Evolutionary conservation across 495 filamentous ascomycete species (phyloP).

Genomic region (Neurospora terricola): DNA sequence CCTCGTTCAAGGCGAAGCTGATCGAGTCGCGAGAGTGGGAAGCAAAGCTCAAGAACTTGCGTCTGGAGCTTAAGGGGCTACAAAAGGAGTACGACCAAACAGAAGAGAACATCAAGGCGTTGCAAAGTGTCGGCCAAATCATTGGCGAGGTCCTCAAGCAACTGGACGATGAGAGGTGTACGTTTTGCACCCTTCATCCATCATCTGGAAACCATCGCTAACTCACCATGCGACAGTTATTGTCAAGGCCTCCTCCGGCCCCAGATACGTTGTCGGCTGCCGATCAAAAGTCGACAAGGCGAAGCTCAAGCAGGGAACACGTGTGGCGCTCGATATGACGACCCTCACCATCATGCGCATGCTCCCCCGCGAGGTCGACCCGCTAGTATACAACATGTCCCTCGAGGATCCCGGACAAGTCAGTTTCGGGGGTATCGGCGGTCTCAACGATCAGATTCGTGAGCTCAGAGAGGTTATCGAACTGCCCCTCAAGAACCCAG

Average conservation of each 20-base stretch:
- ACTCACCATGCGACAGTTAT: constrained; percentile 33
- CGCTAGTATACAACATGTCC: constrained; percentile 99
- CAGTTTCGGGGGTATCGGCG: constrained; percentile 97
- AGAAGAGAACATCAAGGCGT: constrained; percentile 98
- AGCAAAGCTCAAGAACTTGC: constrained; percentile 84
- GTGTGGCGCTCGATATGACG: constrained; percentile 98
- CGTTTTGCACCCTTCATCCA: constrained; percentile 23
- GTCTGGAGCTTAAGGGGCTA: constrained; percentile 87
- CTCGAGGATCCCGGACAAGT: constrained; percentile 96
- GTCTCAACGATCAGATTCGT: constrained; percentile 96
- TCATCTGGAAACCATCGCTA: not conserved
- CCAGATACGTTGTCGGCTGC: constrained; percentile 97
- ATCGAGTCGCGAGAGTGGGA: constrained; percentile 98
- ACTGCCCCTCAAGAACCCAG: constrained; percentile 95
- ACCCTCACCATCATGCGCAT: constrained; percentile 99
- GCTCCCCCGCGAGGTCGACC: constrained; percentile 97
- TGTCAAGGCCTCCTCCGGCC: constrained; percentile 88
- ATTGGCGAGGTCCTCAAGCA: constrained; percentile 99
- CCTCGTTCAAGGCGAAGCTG: constrained; percentile 85
- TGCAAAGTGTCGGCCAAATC: constrained; percentile 98
- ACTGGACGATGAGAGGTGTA: constrained; percentile 97
- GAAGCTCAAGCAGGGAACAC: constrained; percentile 95
- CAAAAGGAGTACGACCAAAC: constrained; percentile 93
- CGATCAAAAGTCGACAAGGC: constrained; percentile 94
- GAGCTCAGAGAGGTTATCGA: constrained; percentile 98